These are phyloP conservation scores for Raddia distichophylla DNA, from an alignment of 176 grass and related monocot genomes.

Conservation along the genomic window DNA sequence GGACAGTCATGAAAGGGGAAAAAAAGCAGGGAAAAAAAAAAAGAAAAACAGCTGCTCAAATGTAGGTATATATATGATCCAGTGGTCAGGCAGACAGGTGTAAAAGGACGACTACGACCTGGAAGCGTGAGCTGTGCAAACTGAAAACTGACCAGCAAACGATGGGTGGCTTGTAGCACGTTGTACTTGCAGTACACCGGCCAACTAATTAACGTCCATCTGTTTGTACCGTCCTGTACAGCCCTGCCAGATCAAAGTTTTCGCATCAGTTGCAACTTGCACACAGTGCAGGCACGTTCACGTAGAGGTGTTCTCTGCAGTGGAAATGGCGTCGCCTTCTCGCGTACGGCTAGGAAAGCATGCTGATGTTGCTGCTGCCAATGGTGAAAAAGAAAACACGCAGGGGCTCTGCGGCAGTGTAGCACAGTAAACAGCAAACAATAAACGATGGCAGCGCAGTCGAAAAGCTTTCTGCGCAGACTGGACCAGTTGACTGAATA, in stretches of 20 bases:
- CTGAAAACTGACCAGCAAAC: background rate
- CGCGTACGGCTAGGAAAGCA: background rate
- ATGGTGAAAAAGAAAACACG: too few species aligned
- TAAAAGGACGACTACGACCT: background rate
- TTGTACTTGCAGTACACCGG: background rate
- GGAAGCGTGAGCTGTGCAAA: background rate
- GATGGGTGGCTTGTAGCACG: background rate
- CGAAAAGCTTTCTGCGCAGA: background rate
- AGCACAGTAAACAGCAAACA: background rate
- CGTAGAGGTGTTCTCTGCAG: too few species aligned
- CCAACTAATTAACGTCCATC: background rate
- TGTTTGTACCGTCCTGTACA: slow-evolving; percentile 2
- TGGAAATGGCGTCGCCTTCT: background rate
- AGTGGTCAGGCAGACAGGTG: slow-evolving; percentile 13
- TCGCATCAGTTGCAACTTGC: background rate
- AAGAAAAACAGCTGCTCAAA: background rate
- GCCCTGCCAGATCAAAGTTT: background rate
- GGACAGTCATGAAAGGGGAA: background rate
- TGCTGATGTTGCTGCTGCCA: background rate
- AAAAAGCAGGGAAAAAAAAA: background rate
- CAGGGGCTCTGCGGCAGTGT: too few species aligned
- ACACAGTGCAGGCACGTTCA: too few species aligned
- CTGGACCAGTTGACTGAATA: background rate
- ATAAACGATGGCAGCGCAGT: background rate
- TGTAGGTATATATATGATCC: background rate